phyloP scores from a whole-genome alignment of 352 stramenopile genomes.

The Plasmopara muralis region DNA sequence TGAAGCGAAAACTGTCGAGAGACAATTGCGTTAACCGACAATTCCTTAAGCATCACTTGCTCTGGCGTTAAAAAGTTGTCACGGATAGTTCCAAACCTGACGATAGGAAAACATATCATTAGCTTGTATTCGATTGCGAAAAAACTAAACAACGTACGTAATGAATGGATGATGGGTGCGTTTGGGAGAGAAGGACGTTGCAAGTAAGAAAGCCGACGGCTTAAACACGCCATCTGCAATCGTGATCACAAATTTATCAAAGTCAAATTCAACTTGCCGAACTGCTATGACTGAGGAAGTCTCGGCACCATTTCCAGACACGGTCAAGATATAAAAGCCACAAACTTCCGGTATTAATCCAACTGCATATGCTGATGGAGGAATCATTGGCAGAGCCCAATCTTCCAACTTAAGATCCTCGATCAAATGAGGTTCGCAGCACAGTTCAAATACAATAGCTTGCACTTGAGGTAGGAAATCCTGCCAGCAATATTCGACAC shows the following conservation, averaged over 20 bases:
- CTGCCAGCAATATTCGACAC: slow-evolving; percentile 51
- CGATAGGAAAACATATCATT: background rate
- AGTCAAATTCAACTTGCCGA: slow-evolving; percentile 62
- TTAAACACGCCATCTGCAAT: slow-evolving; percentile 49
- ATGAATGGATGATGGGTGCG: slow-evolving; percentile 33
- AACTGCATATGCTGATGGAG: slow-evolving; percentile 20
- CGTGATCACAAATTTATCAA: slow-evolving; percentile 33
- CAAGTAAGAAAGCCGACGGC: slow-evolving; percentile 32
- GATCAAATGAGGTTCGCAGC: slow-evolving; percentile 38
- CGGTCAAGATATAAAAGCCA: slow-evolving; percentile 50
- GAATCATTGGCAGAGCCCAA: slow-evolving; percentile 24
- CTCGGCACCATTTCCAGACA: slow-evolving; percentile 4
- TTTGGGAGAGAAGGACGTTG: slow-evolving; percentile 39
- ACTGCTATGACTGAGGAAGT: slow-evolving; percentile 22
- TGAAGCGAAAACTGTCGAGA: slow-evolving; percentile 17
- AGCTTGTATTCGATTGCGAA: background rate
- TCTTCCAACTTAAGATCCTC: slow-evolving; percentile 40
- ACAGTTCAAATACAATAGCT: slow-evolving; percentile 54
- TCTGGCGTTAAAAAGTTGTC: slow-evolving; percentile 57
- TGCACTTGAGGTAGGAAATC: slow-evolving; percentile 52
- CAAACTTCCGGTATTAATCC: slow-evolving; percentile 34
- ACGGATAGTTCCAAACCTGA: slow-evolving; percentile 40
- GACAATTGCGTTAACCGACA: slow-evolving; percentile 10
- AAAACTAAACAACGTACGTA: slow-evolving; percentile 22
- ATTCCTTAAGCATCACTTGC: slow-evolving; percentile 45